phyloP scores from a whole-genome alignment of 2,329 filamentous ascomycete species.

The Gaeumannomyces tritici region DNA sequence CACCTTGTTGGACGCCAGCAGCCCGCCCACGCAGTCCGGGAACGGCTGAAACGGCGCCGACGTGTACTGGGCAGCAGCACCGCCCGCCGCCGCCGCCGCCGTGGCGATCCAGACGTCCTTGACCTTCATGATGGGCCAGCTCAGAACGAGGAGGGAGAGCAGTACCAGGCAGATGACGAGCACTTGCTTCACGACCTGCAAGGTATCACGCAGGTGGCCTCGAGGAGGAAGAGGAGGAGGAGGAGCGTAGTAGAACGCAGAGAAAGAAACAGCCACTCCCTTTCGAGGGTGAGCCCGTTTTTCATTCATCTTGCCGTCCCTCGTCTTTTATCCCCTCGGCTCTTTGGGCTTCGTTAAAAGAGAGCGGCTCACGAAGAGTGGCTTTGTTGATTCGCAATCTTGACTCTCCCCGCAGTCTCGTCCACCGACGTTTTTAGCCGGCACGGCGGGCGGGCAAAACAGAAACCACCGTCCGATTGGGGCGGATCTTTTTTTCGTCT shows the following conservation, averaged over 20 bases:
- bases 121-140: not conserved
- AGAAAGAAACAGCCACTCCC: not conserved
- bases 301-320: not conserved
- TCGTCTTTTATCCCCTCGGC: not conserved
- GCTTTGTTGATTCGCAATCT: not conserved
- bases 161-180: not conserved
- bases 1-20: constrained; percentile 21
- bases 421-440: not conserved
- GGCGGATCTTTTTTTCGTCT: not conserved
- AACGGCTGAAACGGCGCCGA: constrained; percentile 9
- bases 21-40: constrained; percentile 21
- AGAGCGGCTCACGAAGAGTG: not conserved
- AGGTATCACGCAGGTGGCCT: not conserved
- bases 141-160: not conserved
- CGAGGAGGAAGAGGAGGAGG: no score
- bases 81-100: no score
- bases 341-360: not conserved
- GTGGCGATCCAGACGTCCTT: not conserved
- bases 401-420: not conserved
- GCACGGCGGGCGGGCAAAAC: not conserved
- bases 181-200: not conserved
- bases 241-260: not conserved
- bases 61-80: not conserved
- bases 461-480: not conserved
- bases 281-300: not conserved